These are phyloP conservation scores for Rhizomucor pusillus DNA, from an alignment of 371 early-diverging fungal species.

Conservation along the genomic window DNA sequence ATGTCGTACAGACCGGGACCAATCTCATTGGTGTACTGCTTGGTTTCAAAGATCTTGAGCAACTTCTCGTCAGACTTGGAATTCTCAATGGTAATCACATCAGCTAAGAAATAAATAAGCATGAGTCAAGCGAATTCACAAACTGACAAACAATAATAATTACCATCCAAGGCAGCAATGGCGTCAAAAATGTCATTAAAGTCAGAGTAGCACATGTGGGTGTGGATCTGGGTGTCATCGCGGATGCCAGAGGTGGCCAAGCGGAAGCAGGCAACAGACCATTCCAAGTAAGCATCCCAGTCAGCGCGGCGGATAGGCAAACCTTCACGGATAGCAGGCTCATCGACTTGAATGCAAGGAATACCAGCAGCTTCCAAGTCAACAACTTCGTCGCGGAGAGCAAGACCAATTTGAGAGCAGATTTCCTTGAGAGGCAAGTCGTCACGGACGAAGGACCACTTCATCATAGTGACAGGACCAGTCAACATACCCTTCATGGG, in stretches of 20 bases:
- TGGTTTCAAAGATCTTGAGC: slow-evolving; percentile 78
- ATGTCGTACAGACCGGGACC: slow-evolving; percentile 98
- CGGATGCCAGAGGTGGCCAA: slow-evolving; percentile 86
- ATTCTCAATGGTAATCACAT: slow-evolving; percentile 97
- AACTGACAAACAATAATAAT: slow-evolving; percentile 3
- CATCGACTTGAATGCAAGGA: slow-evolving; percentile 94
- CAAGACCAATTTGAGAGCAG: slow-evolving; percentile 90
- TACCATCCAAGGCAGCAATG: slow-evolving; percentile 79
- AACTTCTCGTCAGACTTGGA: slow-evolving; percentile 95
- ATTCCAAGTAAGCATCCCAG: slow-evolving; percentile 88
- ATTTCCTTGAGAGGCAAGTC: slow-evolving; percentile 87
- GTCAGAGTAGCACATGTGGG: slow-evolving; percentile 97
- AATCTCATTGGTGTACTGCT: slow-evolving; percentile 86
- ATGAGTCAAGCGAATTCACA: background rate
- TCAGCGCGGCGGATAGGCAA: slow-evolving; percentile 88
- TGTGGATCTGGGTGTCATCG: slow-evolving; percentile 93
- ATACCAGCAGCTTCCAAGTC: slow-evolving; percentile 94
- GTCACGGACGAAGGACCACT: slow-evolving; percentile 97
- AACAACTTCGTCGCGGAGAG: slow-evolving; percentile 93
- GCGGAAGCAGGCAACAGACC: slow-evolving; percentile 95
- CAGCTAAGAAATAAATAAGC: slow-evolving; percentile 47
- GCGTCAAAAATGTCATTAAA: slow-evolving; percentile 96
- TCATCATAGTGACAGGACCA: slow-evolving; percentile 92
- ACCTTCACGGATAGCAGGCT: slow-evolving; percentile 98
- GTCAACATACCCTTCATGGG: slow-evolving; percentile 98